phyloP scores from a whole-genome alignment of 1,139 yeast genomes.

The Meyerozyma smithsonii region DNA sequence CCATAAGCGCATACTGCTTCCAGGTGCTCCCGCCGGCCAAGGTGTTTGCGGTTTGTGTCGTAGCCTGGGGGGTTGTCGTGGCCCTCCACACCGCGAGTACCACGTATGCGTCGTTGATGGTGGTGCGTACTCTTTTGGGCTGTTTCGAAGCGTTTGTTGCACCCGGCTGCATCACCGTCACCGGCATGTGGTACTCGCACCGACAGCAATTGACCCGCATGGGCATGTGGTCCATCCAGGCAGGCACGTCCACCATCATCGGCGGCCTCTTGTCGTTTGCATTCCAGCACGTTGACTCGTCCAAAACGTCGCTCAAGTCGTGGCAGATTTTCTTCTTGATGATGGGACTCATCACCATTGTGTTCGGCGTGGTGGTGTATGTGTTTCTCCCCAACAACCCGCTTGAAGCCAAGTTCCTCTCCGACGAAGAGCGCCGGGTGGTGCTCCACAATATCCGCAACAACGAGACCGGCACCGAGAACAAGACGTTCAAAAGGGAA shows the following conservation, averaged over 20 bases:
- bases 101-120: slow-evolving; percentile 37
- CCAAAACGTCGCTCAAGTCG: slow-evolving; percentile 16
- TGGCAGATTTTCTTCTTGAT: slow-evolving; percentile 39
- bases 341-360: slow-evolving; percentile 31
- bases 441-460: slow-evolving; percentile 13
- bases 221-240: slow-evolving; percentile 36
- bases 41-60: slow-evolving; percentile 30
- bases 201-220: slow-evolving; percentile 33
- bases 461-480: slow-evolving; percentile 26
- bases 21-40: slow-evolving; percentile 38
- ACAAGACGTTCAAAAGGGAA: slow-evolving; percentile 19
- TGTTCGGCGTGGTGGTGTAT: slow-evolving; percentile 26
- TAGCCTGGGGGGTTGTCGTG: slow-evolving; percentile 40
- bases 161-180: slow-evolving; percentile 16
- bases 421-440: slow-evolving; percentile 30
- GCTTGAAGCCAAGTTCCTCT: slow-evolving; percentile 32
- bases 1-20: slow-evolving; percentile 32
- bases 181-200: slow-evolving; percentile 37
- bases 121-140: slow-evolving; percentile 32
- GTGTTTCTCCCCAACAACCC: slow-evolving; percentile 38
- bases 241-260: slow-evolving; percentile 36
- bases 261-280: slow-evolving; percentile 40
- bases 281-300: slow-evolving; percentile 33
- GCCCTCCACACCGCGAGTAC: slow-evolving; percentile 30
- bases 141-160: slow-evolving; percentile 17